A percentile compares a stretch with the other conserved stretches of the same genome.
These are phyloP conservation scores for Ceratocystis cubensis DNA, from an alignment of 2,329 filamentous ascomycete genomes.

Conservation along the genomic window DNA sequence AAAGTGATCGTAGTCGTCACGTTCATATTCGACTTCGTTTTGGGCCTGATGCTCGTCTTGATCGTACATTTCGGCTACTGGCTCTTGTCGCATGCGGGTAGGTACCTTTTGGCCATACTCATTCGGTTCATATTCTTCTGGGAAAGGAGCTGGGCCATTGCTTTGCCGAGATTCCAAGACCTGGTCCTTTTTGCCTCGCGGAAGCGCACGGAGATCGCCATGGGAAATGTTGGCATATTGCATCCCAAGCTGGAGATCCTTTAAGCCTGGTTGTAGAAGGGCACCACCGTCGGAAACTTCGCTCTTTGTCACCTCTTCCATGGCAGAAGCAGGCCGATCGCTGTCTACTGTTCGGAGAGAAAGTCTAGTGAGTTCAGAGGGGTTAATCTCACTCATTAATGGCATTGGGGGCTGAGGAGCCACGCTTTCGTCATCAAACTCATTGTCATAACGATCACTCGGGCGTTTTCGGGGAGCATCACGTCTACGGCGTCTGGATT, in stretches of 20 bases:
- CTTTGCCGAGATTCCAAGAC: conserved; percentile 21
- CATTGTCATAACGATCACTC: conserved; percentile 36
- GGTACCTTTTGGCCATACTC: conserved; percentile 34
- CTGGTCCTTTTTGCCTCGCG: conserved; percentile 31
- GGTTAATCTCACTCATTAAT: conserved; percentile 70
- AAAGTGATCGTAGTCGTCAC: conserved; percentile 30
- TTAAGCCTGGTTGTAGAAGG: conserved; percentile 1
- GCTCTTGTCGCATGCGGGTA: conserved; percentile 21
- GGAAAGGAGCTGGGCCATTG: conserved; percentile 27
- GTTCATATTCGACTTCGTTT: conserved; percentile 16
- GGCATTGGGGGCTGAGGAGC: conserved; percentile 66
- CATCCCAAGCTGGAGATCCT: conserved; percentile 39
- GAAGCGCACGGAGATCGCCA: conserved; percentile 44
- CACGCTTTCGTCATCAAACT: conserved; percentile 41
- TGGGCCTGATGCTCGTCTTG: conserved; percentile 29
- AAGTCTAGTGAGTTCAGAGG: conserved; percentile 75
- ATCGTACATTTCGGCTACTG: conserved; percentile 33
- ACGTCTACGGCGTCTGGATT: conserved; percentile 37
- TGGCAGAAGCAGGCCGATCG: conserved; percentile 57
- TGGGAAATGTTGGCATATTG: conserved; percentile 54
- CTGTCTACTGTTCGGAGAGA: conserved; percentile 77
- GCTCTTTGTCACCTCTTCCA: conserved; percentile 47
- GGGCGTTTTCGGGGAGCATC: conserved; percentile 38
- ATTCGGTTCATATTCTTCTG: conserved; percentile 38
- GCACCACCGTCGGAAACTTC: conserved; percentile 49